These are phyloP conservation scores for Peterozyma toletana DNA, from an alignment of 805 yeast genomes.

Conservation along the genomic window DNA sequence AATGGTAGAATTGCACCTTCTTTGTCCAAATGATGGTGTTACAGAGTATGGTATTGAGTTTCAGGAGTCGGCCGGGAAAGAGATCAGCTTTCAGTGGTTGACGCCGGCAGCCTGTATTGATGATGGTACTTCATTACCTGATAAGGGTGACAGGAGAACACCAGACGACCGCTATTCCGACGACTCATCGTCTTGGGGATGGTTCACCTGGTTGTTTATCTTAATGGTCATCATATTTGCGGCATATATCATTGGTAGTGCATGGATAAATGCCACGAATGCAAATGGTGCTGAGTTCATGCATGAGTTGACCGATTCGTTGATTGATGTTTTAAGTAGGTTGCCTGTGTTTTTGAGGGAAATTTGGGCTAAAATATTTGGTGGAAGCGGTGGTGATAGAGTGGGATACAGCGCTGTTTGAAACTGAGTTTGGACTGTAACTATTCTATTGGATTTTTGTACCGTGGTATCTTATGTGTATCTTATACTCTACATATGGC, in stretches of 20 bases:
- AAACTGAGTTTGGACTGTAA: constrained; percentile 4
- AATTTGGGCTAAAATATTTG: constrained; percentile 57
- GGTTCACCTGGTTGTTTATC: constrained; percentile 78
- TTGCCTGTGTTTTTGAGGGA: constrained; percentile 65
- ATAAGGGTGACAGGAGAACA: constrained; percentile 19
- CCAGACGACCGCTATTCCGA: constrained; percentile 20
- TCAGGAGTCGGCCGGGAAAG: constrained; percentile 29
- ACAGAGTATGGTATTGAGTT: constrained; percentile 20
- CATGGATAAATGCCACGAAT: constrained; percentile 69
- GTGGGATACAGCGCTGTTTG: constrained; percentile 94
- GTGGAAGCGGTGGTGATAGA: constrained; percentile 48
- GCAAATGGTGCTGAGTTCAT: constrained; percentile 68
- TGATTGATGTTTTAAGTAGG: constrained; percentile 47
- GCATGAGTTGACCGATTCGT: constrained; percentile 65
- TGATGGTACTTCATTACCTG: constrained; percentile 13
- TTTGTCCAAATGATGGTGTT: constrained; percentile 31
- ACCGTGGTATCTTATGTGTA: too few species aligned
- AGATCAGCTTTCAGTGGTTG: constrained; percentile 20
- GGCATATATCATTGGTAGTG: constrained; percentile 64
- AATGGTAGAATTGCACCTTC: constrained; percentile 38
- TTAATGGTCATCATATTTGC: constrained; percentile 63
- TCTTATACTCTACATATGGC: too few species aligned
- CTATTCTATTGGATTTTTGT: too few species aligned
- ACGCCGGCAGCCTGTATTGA: constrained; percentile 34
- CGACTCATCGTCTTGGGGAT: constrained; percentile 60